phyloP scores from a whole-genome alignment of 2,329 filamentous ascomycete species.

The Hymenoscyphus occultus region DNA sequence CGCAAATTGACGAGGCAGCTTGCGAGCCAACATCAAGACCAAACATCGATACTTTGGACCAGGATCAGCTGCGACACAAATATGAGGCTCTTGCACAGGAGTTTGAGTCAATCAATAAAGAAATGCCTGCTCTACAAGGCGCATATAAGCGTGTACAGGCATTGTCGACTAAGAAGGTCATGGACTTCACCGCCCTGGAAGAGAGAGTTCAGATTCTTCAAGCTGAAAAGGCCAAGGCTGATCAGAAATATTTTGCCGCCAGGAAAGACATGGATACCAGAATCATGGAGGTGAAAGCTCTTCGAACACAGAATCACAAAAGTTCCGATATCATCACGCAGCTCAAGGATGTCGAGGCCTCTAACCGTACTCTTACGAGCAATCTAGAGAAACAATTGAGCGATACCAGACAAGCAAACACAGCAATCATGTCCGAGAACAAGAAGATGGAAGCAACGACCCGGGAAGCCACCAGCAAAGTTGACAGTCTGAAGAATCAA shows the following conservation, averaged over 20 bases:
- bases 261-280: conserved; percentile 91
- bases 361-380: conserved; percentile 69
- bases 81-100: conserved; percentile 74
- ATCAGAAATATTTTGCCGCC: conserved; percentile 96
- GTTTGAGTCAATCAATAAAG: conserved; percentile 79
- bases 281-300: conserved; percentile 72
- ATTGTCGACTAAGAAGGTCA: conserved; percentile 80
- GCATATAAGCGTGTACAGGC: conserved; percentile 88
- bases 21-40: conserved; percentile 40
- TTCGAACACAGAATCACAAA: conserved; percentile 81
- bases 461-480: conserved; percentile 65
- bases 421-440: conserved; percentile 67
- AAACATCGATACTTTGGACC: conserved; percentile 56
- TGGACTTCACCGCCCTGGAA: conserved; percentile 72
- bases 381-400: conserved; percentile 90
- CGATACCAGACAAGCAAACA: conserved; percentile 76
- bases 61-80: conserved; percentile 71
- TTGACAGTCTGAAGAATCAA: conserved; percentile 73
- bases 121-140: conserved; percentile 83
- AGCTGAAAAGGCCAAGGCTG: conserved; percentile 91
- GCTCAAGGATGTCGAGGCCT: conserved; percentile 83
- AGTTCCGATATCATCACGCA: conserved; percentile 91
- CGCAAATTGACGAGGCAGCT: conserved; percentile 50
- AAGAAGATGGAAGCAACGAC: conserved; percentile 71
- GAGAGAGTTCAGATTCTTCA: conserved; percentile 71